A percentile compares a stretch with the other conserved stretches of the same genome.
These are phyloP conservation scores for Pestalotiopsis sp. DNA, from an alignment of 2,329 filamentous ascomycete genomes.

Conservation along the genomic window DNA sequence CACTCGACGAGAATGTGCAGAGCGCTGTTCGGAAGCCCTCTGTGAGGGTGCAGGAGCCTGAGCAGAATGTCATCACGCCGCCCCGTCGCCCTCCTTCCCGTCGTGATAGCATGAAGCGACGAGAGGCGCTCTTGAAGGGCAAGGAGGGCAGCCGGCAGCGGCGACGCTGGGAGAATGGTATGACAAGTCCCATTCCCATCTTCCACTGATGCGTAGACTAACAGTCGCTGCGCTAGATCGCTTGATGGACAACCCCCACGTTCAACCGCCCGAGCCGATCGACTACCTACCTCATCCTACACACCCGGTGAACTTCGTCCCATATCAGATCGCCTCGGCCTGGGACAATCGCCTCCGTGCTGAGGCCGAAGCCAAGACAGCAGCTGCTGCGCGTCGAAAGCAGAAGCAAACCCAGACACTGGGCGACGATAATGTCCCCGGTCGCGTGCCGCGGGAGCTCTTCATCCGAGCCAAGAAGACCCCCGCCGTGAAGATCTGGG, in stretches of 20 bases:
- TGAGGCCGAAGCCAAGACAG: constrained; percentile 48
- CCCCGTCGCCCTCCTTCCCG: constrained; percentile 48
- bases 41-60: constrained; percentile 29
- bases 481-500: constrained; percentile 76
- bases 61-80: constrained; percentile 29
- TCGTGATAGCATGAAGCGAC: constrained; percentile 59
- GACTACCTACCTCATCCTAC: constrained; percentile 87
- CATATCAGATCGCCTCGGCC: constrained; percentile 77
- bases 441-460: constrained; percentile 76
- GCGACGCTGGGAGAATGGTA: constrained; percentile 95
- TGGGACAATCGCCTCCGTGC: constrained; percentile 47
- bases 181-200: constrained; percentile 21
- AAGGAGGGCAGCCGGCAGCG: constrained; percentile 88
- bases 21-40: constrained; percentile 26
- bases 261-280: constrained; percentile 75
- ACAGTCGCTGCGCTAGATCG: constrained; percentile 60
- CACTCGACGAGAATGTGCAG: constrained; percentile 62
- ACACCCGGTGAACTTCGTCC: constrained; percentile 75
- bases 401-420: constrained; percentile 44
- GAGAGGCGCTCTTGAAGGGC: constrained; percentile 81
- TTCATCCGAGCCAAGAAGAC: constrained; percentile 79
- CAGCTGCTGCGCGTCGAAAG: constrained; percentile 42
- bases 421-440: constrained; percentile 47
- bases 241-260: constrained; percentile 84
- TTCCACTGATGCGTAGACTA: not conserved